Evolutionary conservation across 805 yeast species (phyloP).

Genomic region (Wickerhamomyces subpelliculosus): DNA sequence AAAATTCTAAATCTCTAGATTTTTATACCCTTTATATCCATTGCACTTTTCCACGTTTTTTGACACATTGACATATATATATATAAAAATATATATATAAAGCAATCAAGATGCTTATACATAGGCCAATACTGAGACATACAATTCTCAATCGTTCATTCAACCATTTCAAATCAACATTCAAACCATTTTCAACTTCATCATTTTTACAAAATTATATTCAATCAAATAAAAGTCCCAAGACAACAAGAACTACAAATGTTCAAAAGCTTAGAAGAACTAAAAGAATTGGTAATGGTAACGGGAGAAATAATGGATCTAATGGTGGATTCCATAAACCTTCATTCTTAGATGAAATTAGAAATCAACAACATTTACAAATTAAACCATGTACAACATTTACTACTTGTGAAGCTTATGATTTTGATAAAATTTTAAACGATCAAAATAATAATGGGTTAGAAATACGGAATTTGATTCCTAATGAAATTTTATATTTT

Average conservation of each 20-base stretch:
- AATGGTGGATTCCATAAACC: background rate
- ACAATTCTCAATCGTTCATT: too few relatives aligned
- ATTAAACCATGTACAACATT: conserved; percentile 53
- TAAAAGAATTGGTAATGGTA: conserved; percentile 1
- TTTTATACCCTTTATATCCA: too few relatives aligned
- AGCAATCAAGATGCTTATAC: too few relatives aligned
- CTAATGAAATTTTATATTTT: conserved; percentile 62
- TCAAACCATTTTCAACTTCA: background rate
- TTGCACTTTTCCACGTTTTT: too few relatives aligned
- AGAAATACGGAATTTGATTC: conserved; percentile 40
- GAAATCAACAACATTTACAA: conserved; percentile 3
- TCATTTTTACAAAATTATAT: too few relatives aligned
- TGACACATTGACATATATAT: too few relatives aligned
- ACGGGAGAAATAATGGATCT: background rate
- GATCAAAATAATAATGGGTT: conserved; percentile 24
- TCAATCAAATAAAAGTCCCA: conserved; percentile 9
- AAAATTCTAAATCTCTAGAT: too few relatives aligned
- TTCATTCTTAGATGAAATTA: background rate
- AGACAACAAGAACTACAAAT: conserved; percentile 7
- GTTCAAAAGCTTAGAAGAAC: conserved; percentile 11
- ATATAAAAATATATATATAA: too few relatives aligned
- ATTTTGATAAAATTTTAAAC: conserved; percentile 37
- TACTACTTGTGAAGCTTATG: conserved; percentile 67
- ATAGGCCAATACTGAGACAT: too few relatives aligned
- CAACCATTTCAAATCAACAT: too few relatives aligned